Evolutionary conservation across 441 rosid species (phyloP), one percentile per base, ranked within the genome.

Genomic region (Viola pubescens): DNA sequence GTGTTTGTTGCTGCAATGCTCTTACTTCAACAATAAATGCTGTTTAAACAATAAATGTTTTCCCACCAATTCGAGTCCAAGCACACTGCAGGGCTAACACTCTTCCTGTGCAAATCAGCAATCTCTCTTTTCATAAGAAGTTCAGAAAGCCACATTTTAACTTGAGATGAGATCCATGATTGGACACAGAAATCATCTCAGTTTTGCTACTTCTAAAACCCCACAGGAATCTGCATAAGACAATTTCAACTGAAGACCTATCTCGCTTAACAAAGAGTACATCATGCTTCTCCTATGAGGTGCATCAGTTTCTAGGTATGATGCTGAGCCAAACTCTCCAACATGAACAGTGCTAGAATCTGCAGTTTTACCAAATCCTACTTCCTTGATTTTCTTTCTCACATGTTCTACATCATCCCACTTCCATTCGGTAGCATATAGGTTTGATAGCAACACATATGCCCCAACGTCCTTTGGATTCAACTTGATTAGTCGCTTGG

Each of bases 391-490:
- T 53, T 70, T 39, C 59, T 58, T 73, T 71, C 79, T 73, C 26
- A 70, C 59, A 26, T 59, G 70, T 66, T 77, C 84, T 37, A 75
- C 74, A 40, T 67, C 75, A 7, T 79, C 79, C 85, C 86, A 82
- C 46, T 56, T 73, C 59, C 81, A 79, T 11, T 65, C 68, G 46
- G 71, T 66, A 12, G 83, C 86, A 38, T 74, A 81, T 77, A 79
- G 76, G 67, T 77, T 82, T 38, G 73, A 72, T 48, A 82, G 68
- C 73, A 79, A 60, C 64, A 81, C 68, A 51, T 79, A 85, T 52
- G 86, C 82, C 6, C 79, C 73, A 48, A 82, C 74, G 62, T 78
- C 73, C 67, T 71, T 78, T 37, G 88, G 91, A 55, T 79, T 74
- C 11, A 85, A 72, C 65, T 67, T 73, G 70, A 73, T 76, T 54